Base-by-base conservation (phyloP, 2,329 filamentous ascomycete species). In the Aspergillus sp. region DNA sequence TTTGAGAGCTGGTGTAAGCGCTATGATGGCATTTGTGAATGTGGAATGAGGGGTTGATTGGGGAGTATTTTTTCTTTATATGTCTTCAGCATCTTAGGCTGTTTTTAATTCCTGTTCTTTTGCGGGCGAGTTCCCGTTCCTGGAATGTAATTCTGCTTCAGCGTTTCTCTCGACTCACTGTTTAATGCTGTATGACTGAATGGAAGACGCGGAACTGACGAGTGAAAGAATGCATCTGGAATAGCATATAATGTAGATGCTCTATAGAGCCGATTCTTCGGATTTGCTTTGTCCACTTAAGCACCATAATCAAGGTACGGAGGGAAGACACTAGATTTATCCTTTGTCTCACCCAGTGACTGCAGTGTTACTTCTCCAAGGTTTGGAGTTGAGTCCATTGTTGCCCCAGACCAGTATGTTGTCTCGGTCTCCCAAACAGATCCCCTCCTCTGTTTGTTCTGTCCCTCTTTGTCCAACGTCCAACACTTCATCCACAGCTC, bases 1-100 rank as follows among this genome's bases (percentile, higher is more conserved):
- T 70, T 67, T 68, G 64, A 66, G 57, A 62, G 63, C 59, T 59
- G 64, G 61, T 60, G 52, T 62, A 50, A 60, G 62, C 57, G 57
- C 56, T 41, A 41, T 57, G 41, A 52, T 57, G 55, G 39, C 48
- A 54, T 62, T 61, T 67, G 52, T 59, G 57, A 58, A 53, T 61
- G 64, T 65, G 62, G 64, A 62, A 64, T 56, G 62, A 61, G 64
- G 58, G 62, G 60, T 58, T 63, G 64, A 30, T 58, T 58, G 59
- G 47, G 60, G 44, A 54, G 44, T 53, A 53, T 58, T 59, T 58
- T 51, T 58, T 51, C 54, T 56, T 42, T 41, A 61, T 41, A 58
- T 56, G 53, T 60, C 54, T 39, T 36, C 52, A 53, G 55, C 49
- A 55, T 63, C 59, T 59, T 62, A 52, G 42, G 54, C 59, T 55